Evolutionary conservation across 164 flowering plant genomes (phyloP).

Genomic region (Litsea cubeba): DNA sequence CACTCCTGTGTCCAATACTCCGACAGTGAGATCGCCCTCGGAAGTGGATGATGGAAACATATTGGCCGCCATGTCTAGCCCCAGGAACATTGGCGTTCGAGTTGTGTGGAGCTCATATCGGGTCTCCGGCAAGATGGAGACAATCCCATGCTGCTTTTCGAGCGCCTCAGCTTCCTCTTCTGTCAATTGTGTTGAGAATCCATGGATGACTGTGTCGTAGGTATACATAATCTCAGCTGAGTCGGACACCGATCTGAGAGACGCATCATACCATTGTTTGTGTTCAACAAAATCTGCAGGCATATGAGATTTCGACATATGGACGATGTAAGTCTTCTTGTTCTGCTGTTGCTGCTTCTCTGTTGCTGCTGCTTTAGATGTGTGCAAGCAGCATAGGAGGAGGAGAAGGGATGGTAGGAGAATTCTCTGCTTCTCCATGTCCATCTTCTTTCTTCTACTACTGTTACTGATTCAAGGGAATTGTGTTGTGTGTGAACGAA

Average conservation of each 20-base stretch:
- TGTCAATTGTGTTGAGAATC: slow-evolving; percentile 66
- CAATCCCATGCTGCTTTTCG: slow-evolving; percentile 37
- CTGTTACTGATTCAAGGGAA: not conserved
- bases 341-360: slow-evolving; percentile 19
- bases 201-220: slow-evolving; percentile 60
- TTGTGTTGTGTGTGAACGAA: not conserved
- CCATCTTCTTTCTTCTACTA: not conserved
- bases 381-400: slow-evolving; percentile 2
- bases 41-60: slow-evolving; percentile 32
- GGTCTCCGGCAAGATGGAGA: slow-evolving; percentile 56
- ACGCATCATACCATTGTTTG: slow-evolving; percentile 61
- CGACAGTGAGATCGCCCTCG: slow-evolving; percentile 56
- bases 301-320: slow-evolving; percentile 59
- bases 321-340: slow-evolving; percentile 71
- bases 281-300: slow-evolving; percentile 49
- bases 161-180: slow-evolving; percentile 49
- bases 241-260: slow-evolving; percentile 56
- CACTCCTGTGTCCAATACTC: slow-evolving; percentile 79
- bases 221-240: slow-evolving; percentile 63
- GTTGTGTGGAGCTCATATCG: slow-evolving; percentile 80
- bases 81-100: slow-evolving; percentile 77
- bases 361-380: not conserved
- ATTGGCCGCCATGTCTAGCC: slow-evolving; percentile 32
- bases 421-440: not conserved
- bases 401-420: not conserved